Evolutionary conservation across 75 land plant species (phyloP), one percentile per base, ranked within the genome.

Genomic region (Selaginella moellendorffii): DNA sequence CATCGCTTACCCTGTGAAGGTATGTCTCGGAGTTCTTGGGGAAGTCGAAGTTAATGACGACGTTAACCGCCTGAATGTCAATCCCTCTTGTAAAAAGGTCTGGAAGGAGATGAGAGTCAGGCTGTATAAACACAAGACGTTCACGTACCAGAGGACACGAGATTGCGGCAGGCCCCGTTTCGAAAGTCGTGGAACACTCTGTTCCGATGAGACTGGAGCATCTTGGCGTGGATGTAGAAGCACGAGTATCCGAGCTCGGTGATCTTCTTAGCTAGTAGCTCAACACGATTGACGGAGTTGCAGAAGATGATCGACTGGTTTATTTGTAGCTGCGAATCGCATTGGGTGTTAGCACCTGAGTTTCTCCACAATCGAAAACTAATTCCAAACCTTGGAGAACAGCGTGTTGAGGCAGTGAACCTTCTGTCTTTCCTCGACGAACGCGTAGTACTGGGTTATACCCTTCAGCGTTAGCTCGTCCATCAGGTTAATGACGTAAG

Each of bases 241-340:
- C 97, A 90, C 21, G 97, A 90, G 63, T 86, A 90, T 22, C 97
- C 97, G 31, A 90, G 88, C 65, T 90, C 97, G 0, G 97, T 90
- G 31, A 90, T 90, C 71, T 90, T 86, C 77, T 87, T 90, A 14
- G 97, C 97, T 54, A 90, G 66, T 19, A 90, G 77, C 61, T 90
- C 97, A n/a, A 90, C 97, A n/a, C 91, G 97, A 67, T 86, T 90
- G 27, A 90, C 97, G 10, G 97, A 90, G 70, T 90, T 90, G 82
- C 91, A 90, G 69, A 90, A 90, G 60, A 90, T 90, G 21, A 90
- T 90, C 1, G 97, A 90, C 63, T 90, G 97, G 66, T 90, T 90
- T 10, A 86, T 90, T 84, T 90, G 97, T 27, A 90, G 85, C 91
- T 90, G 96, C 52, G 51, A 67, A 24, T 68, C 60, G 52, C 26